Evolutionary conservation across 2,329 filamentous ascomycete genomes (phyloP).

Genomic region (Colletotrichum somersetense): DNA sequence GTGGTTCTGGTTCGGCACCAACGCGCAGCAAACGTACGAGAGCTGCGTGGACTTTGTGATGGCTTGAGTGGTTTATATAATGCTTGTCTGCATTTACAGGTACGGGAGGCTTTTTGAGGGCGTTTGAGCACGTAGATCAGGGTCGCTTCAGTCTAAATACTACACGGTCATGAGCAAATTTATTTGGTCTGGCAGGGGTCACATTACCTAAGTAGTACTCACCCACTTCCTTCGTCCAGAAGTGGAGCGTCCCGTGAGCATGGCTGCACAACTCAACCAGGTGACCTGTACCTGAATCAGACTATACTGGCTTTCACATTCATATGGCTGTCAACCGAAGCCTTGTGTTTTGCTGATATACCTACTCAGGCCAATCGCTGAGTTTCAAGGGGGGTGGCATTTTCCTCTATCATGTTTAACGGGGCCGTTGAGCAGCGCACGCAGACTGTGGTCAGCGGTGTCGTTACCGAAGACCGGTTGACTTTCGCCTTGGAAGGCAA

Average conservation of each 20-base stretch:
- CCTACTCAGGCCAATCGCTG: conserved; percentile 12
- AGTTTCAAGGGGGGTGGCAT: conserved; percentile 16
- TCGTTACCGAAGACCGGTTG: conserved; percentile 16
- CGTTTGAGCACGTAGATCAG: conserved; percentile 17
- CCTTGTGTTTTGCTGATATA: not conserved
- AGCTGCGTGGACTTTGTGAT: conserved; percentile 54
- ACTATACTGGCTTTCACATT: not conserved
- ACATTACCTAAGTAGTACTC: not conserved
- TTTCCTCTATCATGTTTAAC: conserved; percentile 21
- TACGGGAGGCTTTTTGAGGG: conserved; percentile 9
- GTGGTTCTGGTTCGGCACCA: conserved; percentile 59
- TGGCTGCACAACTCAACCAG: not conserved
- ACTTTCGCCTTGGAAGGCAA: conserved; percentile 14
- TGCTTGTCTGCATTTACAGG: not conserved
- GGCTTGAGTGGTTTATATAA: conserved; percentile 19
- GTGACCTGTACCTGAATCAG: not conserved
- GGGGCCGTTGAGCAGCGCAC: conserved; percentile 17
- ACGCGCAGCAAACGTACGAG: conserved; percentile 55
- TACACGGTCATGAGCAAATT: too few relatives aligned
- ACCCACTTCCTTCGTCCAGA: too few relatives aligned
- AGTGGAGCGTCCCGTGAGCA: too few relatives aligned
- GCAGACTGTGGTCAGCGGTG: not conserved
- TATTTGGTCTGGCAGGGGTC: too few relatives aligned
- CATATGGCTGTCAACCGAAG: not conserved
- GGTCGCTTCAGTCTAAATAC: not conserved